Conservation (phyloP, 2,329 filamentous ascomycete genomes). For the Aspergillus pseudoglaucus region DNA sequence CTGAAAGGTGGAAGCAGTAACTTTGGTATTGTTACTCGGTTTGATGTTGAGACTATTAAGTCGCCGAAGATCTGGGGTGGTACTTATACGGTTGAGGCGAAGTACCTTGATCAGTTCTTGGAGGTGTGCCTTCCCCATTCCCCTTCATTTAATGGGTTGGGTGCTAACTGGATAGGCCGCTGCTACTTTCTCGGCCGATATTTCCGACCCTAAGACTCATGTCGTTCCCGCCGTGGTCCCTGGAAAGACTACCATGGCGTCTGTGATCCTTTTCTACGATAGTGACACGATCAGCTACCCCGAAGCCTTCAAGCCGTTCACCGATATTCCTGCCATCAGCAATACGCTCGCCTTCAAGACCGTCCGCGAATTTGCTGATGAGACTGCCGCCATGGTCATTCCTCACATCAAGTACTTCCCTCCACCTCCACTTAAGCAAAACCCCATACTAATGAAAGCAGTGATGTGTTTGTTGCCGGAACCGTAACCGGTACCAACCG, state of each 20-base stretch:
- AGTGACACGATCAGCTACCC: conserved; percentile 24
- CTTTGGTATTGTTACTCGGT: conserved; percentile 39
- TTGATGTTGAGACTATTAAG: conserved; percentile 29
- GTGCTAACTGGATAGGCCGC: conserved; percentile 15
- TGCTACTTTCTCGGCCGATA: conserved; percentile 21
- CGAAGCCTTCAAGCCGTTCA: conserved; percentile 29
- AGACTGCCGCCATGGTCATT: conserved; percentile 28
- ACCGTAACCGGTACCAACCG: conserved; percentile 24
- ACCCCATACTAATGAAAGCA: not conserved
- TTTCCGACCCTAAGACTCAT: conserved; percentile 24
- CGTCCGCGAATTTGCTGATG: conserved; percentile 25
- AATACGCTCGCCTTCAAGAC: conserved; percentile 33
- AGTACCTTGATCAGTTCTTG: conserved; percentile 21
- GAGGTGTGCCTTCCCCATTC: conserved; percentile 11
- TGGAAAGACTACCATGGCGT: conserved; percentile 22
- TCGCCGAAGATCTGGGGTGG: conserved; percentile 30
- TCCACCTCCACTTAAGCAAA: not conserved
- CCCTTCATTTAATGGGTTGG: not conserved
- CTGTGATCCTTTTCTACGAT: conserved; percentile 35
- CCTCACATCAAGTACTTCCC: conserved; percentile 26
- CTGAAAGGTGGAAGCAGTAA: conserved; percentile 40
- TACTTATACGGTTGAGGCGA: conserved; percentile 16
- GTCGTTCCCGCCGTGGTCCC: conserved; percentile 24
- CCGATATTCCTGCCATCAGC: conserved; percentile 27
- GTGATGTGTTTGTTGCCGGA: conserved; percentile 32